Evolutionary conservation across 2,329 filamentous ascomycete species (phyloP), one percentile per base, ranked within the genome.

Genomic region (Penicillium olsonii): DNA sequence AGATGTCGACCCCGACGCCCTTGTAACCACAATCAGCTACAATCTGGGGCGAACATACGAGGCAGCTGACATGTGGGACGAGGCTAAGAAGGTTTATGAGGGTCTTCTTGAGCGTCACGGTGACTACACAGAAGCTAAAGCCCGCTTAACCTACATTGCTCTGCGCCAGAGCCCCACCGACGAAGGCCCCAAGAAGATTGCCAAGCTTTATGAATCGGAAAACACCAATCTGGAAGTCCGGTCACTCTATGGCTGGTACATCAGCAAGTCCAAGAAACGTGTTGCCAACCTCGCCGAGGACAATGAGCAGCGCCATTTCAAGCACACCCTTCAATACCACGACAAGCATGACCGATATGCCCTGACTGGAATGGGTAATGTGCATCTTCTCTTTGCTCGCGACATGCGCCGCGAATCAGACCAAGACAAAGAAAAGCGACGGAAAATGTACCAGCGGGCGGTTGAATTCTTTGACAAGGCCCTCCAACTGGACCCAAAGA

Each of bases 391-490:
- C 59, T 85, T 90, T 54, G 94, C 94, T 9, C 85, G 94, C 60
- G 95, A 99, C 70, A 96, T 97, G 91, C 88, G 90, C 24, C 85
- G 92, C 42, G 89, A 94, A 54, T 88, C 88, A 0, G 94, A 97
- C 8, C 80, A 85, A 52, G 92, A 99, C 52, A 95, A 90, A 72
- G 88, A 95, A 63, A 96, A 95, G 75, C 86, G 92, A 45, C 88
- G 87, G 49, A 88, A 87, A 60, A 87, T 85, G 54, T 99, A 97
- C 67, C 84, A 86, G 67, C 91, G 92, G 59, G 92, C 94, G 0
- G 92, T 97, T 10, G 95, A 99, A 68, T 99, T 99, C 73, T 99
- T 96, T 62, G 94, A 97, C 68, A 99, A 99, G 74, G 92, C 92
- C 4, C 77, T 99, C 18, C 90, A 95, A 55, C 77, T 99, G n/a